Evolutionary conservation across 2,329 filamentous ascomycete genomes (phyloP), one percentile per base, ranked within the genome.

Genomic region (Phymatotrichopsis omnivora): DNA sequence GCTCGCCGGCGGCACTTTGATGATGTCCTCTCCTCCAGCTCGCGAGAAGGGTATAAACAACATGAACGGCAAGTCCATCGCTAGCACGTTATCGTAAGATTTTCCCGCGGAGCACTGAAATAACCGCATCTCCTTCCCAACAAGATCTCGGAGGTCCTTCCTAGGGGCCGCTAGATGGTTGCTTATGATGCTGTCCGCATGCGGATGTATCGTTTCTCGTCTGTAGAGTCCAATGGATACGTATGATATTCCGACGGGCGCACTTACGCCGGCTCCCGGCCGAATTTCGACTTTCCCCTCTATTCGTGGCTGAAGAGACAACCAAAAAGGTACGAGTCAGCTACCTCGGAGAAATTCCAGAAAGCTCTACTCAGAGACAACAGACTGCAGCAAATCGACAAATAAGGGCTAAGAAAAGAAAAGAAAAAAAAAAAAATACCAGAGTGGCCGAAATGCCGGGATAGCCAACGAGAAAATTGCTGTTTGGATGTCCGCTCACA

Each of bases 271-370:
- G 52, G 80, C 73, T 43, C 78, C 79, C 31, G 91, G 91, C 50
- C 91, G 78, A 59, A 98, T 91, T 68, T 96, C 91, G 62, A 98
- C 91, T 63, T 91, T 93, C 59, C 91, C 91, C 71, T 95, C 89
- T 68, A 98, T 89, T 62, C 91, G 83, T 60, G 91, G 91, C 85
- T 95, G 61, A 32, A 22, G 36, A 41, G 42, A 25, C 20, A 31
- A 34, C 45, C 17, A 45, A 32, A 12, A 40, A 36, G 42, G 41
- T 31, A 35, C 40, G 33, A 32, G 48, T 51, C 40, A 51, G 48
- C 48, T 37, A 38, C 46, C 45, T 38, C 40, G 38, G 39, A 36
- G 42, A 8, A 32, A n/a, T 2, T 8, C 19, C 24, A 34, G 4
- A 25, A 24, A 17, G 8, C n/a, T n/a, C n/a, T n/a, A n/a, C n/a